Evolutionary conservation across 192 early-diverging fungal species (phyloP).

Genomic region (Coemansia guatemalensis): DNA sequence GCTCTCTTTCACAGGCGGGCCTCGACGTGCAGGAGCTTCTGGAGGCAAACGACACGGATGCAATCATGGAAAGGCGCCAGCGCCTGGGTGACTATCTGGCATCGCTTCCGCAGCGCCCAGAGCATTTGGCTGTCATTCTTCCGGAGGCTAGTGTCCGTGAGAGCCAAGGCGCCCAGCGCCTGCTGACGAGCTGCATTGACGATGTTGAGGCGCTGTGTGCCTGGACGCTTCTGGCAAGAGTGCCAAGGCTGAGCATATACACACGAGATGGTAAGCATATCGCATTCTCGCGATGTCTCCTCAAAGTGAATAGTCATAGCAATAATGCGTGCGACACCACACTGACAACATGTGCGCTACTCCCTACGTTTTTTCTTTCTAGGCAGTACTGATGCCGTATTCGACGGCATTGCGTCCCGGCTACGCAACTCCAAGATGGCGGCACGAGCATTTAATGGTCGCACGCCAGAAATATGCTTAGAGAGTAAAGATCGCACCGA

Average conservation of each 20-base stretch:
- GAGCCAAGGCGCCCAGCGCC: not conserved
- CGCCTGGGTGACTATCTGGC: conserved; percentile 25
- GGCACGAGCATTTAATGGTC: conserved; percentile 24
- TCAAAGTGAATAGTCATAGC: not conserved
- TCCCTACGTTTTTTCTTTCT: conserved; percentile 4
- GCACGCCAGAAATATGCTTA: conserved; percentile 31
- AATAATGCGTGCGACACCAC: not conserved
- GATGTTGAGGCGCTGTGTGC: conserved; percentile 44
- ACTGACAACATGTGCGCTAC: not conserved
- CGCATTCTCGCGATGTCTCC: not conserved
- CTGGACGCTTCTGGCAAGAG: conserved; percentile 33
- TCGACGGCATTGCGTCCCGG: conserved; percentile 28
- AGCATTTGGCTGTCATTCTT: conserved; percentile 39
- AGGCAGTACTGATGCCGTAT: conserved; percentile 14
- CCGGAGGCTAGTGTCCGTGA: conserved; percentile 16
- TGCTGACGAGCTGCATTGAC: conserved; percentile 19
- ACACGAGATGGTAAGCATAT: conserved; percentile 28
- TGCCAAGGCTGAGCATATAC: conserved; percentile 45
- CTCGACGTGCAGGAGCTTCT: conserved; percentile 43
- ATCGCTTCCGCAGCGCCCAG: conserved; percentile 43
- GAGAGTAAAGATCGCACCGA: conserved; percentile 5
- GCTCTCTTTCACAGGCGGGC: conserved; percentile 32
- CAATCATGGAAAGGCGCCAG: conserved; percentile 24
- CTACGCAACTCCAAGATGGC: conserved; percentile 44
- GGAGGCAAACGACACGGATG: conserved; percentile 31